Percentiles rank a stretch among this genome's conserved stretches.
Conservation (phyloP, 345 rosid genomes). For the Gossypium herbaceum region DNA sequence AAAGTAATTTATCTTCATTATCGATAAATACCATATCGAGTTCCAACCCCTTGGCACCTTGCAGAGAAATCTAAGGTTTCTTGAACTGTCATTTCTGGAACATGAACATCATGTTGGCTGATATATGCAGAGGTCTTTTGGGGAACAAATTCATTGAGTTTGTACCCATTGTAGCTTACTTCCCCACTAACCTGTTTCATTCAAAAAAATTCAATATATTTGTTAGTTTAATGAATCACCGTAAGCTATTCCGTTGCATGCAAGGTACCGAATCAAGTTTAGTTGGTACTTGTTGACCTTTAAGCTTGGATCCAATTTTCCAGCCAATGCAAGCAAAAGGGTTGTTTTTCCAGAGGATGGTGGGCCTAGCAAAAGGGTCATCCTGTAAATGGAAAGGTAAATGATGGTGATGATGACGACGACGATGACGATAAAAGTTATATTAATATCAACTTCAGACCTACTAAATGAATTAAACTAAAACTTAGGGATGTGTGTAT, state of each 20-base stretch:
- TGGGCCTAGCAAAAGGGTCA: constrained; percentile 76
- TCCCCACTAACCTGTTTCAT: constrained; percentile 57
- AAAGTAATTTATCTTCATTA: neutral
- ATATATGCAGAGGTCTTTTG: constrained; percentile 86
- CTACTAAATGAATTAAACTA: no score
- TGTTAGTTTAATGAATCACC: neutral
- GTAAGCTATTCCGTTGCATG: neutral
- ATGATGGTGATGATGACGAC: no score
- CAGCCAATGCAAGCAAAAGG: constrained; percentile 68
- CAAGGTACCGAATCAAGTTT: neutral
- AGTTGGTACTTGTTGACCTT: constrained; percentile 23
- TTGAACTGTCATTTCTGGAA: constrained; percentile 82
- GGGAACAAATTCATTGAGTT: constrained; percentile 62
- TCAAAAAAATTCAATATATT: neutral
- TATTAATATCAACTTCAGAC: no score
- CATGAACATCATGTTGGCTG: constrained; percentile 88
- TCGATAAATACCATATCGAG: constrained; percentile 56
- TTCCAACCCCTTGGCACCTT: constrained; percentile 85
- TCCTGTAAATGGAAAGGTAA: constrained; percentile 25
- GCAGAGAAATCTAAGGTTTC: constrained; percentile 94
- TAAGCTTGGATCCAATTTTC: constrained; percentile 64
- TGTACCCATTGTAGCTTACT: constrained; percentile 66
- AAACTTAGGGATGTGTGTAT: neutral
- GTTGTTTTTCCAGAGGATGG: constrained; percentile 92
- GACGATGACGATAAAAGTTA: no score